Evolutionary conservation across 2,329 filamentous ascomycete genomes (phyloP).

Genomic region (Aspergillus persii): DNA sequence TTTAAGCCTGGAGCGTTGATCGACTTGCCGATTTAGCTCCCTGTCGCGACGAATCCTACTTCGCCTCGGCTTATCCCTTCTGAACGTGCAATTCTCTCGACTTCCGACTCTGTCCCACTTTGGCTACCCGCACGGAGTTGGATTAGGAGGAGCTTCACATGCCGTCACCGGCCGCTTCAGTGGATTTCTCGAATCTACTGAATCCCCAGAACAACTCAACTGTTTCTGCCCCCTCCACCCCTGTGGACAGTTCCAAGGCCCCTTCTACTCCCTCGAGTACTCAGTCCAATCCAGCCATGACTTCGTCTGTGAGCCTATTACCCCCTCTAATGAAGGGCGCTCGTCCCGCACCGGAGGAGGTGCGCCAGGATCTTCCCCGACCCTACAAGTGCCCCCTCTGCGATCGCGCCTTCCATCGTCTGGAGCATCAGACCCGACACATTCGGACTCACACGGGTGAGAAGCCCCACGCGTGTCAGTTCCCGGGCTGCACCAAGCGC

Average conservation of each 20-base stretch:
- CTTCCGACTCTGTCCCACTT: conserved; percentile 16
- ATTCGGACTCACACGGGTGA: conserved; percentile 97
- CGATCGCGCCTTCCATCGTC: conserved; percentile 96
- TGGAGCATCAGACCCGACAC: conserved; percentile 90
- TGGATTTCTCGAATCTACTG: conserved; percentile 73
- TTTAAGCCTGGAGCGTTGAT: conserved; percentile 27
- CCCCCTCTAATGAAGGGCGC: conserved; percentile 45
- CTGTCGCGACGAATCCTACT: conserved; percentile 18
- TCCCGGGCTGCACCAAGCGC: conserved; percentile 92
- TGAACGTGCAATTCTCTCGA: conserved; percentile 8
- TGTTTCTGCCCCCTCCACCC: conserved; percentile 20
- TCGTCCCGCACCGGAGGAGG: conserved; percentile 59
- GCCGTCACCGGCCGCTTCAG: conserved; percentile 70
- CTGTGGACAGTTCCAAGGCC: conserved; percentile 25
- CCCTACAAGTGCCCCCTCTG: conserved; percentile 98
- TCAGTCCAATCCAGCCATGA: conserved; percentile 38
- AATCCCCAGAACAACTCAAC: conserved; percentile 56
- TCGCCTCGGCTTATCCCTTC: conserved; percentile 23
- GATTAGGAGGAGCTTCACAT: conserved; percentile 55
- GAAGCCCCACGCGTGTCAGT: conserved; percentile 95
- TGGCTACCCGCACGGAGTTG: conserved; percentile 14
- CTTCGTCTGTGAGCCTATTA: conserved; percentile 44
- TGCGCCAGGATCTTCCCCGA: conserved; percentile 77
- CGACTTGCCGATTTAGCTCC: conserved; percentile 25
- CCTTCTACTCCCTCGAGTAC: conserved; percentile 26